Conservation (phyloP, 2,329 filamentous ascomycete genomes). For the Fusarium metavorans region DNA sequence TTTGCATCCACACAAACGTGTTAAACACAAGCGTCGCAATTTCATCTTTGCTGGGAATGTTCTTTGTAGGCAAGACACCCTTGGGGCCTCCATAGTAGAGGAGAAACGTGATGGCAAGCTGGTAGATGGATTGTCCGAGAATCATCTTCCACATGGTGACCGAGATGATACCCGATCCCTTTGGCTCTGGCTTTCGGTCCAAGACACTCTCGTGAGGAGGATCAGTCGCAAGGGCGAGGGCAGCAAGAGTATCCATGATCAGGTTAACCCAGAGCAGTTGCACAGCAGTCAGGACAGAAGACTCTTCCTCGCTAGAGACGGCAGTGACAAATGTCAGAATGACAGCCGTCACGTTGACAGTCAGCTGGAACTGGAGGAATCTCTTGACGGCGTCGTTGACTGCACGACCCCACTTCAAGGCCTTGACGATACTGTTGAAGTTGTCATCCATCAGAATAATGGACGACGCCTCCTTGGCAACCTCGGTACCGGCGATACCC, state of each 20-base stretch:
- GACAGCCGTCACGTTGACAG: conserved; percentile 93
- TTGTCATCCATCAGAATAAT: conserved; percentile 92
- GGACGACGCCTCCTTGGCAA: conserved; percentile 86
- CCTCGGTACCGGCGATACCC: conserved; percentile 86
- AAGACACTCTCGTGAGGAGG: conserved; percentile 86
- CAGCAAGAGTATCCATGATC: conserved; percentile 97
- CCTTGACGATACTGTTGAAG: conserved; percentile 87
- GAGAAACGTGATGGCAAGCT: conserved; percentile 82
- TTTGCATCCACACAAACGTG: conserved; percentile 99
- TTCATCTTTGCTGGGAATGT: conserved; percentile 54
- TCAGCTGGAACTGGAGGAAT: conserved; percentile 82
- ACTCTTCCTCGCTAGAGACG: conserved; percentile 75
- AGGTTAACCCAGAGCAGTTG: conserved; percentile 96
- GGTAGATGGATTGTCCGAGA: conserved; percentile 89
- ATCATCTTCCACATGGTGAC: conserved; percentile 99
- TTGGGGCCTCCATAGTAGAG: conserved; percentile 79
- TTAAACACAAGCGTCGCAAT: conserved; percentile 93
- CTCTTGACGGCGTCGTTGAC: conserved; percentile 84
- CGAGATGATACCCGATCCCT: conserved; percentile 76
- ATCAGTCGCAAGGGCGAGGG: conserved; percentile 88
- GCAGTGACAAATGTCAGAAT: conserved; percentile 89
- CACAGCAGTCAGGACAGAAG: conserved; percentile 85
- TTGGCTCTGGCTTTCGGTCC: conserved; percentile 76
- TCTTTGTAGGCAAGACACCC: conserved; percentile 56
- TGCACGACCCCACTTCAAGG: conserved; percentile 82